A percentile compares a stretch with the other conserved stretches of the same genome.
Conservation (phyloP, 1,284 basidiomycete genomes). For the Ceratobasidium sp. region DNA sequence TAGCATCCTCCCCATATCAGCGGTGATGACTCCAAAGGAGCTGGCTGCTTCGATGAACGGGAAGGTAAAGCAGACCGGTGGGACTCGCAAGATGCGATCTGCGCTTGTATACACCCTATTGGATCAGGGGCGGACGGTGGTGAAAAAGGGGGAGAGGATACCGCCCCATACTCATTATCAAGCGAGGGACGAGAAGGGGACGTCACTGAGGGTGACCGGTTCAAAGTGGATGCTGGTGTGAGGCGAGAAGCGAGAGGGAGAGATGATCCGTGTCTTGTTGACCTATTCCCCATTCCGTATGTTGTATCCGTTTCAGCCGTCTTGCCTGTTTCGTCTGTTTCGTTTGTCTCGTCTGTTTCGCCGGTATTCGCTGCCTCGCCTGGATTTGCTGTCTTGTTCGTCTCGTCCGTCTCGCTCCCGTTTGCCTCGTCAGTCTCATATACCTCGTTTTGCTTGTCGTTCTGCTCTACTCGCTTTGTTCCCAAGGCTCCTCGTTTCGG, state of each 20-base stretch:
- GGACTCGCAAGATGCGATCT: not conserved
- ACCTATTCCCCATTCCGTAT: not conserved
- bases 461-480: too few relatives aligned
- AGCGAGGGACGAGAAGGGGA: constrained; percentile 1
- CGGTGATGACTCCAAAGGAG: not conserved
- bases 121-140: not conserved
- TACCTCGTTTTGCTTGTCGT: too few relatives aligned
- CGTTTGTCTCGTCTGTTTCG: not conserved
- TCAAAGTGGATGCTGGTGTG: not conserved
- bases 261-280: too few relatives aligned
- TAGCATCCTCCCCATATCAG: not conserved
- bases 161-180: constrained; percentile 2
- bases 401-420: too few relatives aligned
- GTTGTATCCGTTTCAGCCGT: not conserved
- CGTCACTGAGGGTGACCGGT: not conserved
- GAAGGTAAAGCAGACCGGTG: not conserved
- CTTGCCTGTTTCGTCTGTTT: not conserved
- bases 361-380: too few relatives aligned
- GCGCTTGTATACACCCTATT: not conserved
- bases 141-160: constrained; percentile 7
- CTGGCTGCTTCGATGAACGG: not conserved
- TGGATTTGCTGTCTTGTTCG: too few relatives aligned
- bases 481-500: too few relatives aligned
- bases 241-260: not conserved
- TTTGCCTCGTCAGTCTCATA: too few relatives aligned